Base-by-base conservation (phyloP, 805 yeast genomes). In the Dipodascopsis tothii region DNA sequence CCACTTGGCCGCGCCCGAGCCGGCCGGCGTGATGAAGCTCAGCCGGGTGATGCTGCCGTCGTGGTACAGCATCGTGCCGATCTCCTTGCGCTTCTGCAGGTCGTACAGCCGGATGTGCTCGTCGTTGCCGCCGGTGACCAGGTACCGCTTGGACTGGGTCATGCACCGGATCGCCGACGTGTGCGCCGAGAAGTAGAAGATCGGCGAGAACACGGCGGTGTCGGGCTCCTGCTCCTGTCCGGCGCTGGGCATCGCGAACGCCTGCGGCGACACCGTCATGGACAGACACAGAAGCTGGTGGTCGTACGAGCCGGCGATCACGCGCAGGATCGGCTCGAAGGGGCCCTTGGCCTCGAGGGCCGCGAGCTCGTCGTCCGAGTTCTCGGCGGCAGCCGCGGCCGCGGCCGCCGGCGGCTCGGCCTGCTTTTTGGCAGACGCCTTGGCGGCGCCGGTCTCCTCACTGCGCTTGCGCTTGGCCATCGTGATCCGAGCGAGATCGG, bases 111-210 rank as follows among this genome's bases (percentile, higher is more conserved):
- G 78, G 46, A 92, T 87, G 60, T 85, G 95, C 62, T 92, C 97
- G 61, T 92, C 98, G 60, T 90, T 90, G 3, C 94, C 80, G 3
- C 97, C 98, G 2, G 95, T 83, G 2, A 87, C 96, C 34, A 92
- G 68, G 60, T 86, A 87, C 58, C 96, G 71, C 56, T 77, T 81
- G 22, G 92, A 84, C 18, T 80, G 69, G 51, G 90, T 96, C 53
- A 92, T 71, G 38, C 92, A 73, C 62, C 88, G 81, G 44, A 92
- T 85, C 28, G 96, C 83, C 40, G 86, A 72, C 0, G 95, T 71
- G 64, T 92, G 98, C 1, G 98, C 95, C 56, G 90, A 86, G 65
- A 92, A 90, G 62, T 92, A 96, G 70, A 92, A 92, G 35, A 92
- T 80, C 2, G 97, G 95, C 37, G 86, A 87, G 67, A 92, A 92